These are phyloP conservation scores for Candida silvatica DNA, from an alignment of 805 yeast genomes.

Conservation along the genomic window DNA sequence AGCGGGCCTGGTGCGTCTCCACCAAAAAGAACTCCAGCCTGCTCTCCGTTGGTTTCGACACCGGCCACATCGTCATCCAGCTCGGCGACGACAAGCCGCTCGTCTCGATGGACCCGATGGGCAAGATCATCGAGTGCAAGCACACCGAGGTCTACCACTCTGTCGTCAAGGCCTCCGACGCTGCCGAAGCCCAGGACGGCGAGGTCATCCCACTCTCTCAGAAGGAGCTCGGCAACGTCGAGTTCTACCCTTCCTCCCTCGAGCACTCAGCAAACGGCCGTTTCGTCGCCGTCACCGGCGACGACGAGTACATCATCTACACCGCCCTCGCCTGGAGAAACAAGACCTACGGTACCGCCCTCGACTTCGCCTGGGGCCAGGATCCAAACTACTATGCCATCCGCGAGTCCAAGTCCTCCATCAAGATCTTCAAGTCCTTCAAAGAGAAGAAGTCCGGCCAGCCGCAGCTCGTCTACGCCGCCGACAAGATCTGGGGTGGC, in stretches of 20 bases:
- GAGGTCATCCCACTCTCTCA: conserved; percentile 68
- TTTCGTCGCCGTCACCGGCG: conserved; percentile 95
- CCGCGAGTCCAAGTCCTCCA: conserved; percentile 56
- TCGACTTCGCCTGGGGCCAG: conserved; percentile 91
- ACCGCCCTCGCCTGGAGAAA: conserved; percentile 98
- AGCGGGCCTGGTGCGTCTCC: conserved; percentile 94
- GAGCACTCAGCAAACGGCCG: conserved; percentile 96
- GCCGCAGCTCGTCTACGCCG: conserved; percentile 59
- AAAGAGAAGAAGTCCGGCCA: conserved; percentile 61
- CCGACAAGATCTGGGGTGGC: conserved; percentile 82
- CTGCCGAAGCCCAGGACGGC: conserved; percentile 63
- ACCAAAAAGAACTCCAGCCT: conserved; percentile 66
- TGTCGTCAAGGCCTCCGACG: conserved; percentile 57
- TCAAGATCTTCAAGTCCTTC: conserved; percentile 76
- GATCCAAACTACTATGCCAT: conserved; percentile 85
- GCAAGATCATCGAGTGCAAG: conserved; percentile 85
- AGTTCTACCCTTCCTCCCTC: conserved; percentile 81
- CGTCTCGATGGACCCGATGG: conserved; percentile 86
- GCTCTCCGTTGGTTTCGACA: conserved; percentile 89
- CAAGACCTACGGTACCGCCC: conserved; percentile 82
- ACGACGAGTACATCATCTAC: conserved; percentile 93
- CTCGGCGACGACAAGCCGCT: conserved; percentile 94
- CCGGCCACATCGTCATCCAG: conserved; percentile 83
- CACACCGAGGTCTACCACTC: conserved; percentile 85
- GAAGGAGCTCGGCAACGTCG: conserved; percentile 91